Evolutionary conservation across 768 basidiomycete species (phyloP).

Genomic region (Tylopilus subfusipes): DNA sequence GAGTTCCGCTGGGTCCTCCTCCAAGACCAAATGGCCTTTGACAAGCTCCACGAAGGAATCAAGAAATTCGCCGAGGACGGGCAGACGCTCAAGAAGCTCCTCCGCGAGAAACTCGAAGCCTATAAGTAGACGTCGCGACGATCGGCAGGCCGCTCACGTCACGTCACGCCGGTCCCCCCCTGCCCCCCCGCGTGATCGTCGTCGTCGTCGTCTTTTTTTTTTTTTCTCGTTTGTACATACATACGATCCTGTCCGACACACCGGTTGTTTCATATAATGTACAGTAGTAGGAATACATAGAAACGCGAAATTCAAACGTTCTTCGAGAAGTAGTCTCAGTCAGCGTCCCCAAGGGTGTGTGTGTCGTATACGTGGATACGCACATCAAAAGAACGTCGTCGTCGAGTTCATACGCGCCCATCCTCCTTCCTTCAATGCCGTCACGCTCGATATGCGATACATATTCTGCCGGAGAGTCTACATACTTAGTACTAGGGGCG

Average conservation of each 20-base stretch:
- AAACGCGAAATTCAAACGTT: not conserved
- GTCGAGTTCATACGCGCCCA: too few species aligned
- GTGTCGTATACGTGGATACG: not conserved
- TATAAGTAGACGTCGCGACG: too few species aligned
- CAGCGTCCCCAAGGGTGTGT: too few species aligned
- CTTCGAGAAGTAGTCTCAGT: too few species aligned
- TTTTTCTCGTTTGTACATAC: too few species aligned
- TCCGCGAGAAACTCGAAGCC: conserved; percentile 60
- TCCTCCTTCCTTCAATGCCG: not conserved
- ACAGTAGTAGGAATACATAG: not conserved
- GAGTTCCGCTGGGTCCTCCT: conserved; percentile 95
- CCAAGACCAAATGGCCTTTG: conserved; percentile 96
- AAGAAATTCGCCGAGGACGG: conserved; percentile 98
- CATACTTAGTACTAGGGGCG: too few species aligned
- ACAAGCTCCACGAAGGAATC: conserved; percentile 98
- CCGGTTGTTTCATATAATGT: not conserved
- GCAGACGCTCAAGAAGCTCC: conserved; percentile 76
- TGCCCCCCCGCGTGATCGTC: not conserved
- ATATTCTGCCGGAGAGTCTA: too few species aligned
- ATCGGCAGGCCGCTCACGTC: too few species aligned
- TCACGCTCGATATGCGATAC: too few species aligned
- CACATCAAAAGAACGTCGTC: not conserved
- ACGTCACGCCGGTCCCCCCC: too few species aligned
- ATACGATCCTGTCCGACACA: not conserved
- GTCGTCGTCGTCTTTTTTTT: too few species aligned